Evolutionary conservation across 2,329 filamentous ascomycete genomes (phyloP), one percentile per base, ranked within the genome.

Genomic region (Aspergillus sp.): DNA sequence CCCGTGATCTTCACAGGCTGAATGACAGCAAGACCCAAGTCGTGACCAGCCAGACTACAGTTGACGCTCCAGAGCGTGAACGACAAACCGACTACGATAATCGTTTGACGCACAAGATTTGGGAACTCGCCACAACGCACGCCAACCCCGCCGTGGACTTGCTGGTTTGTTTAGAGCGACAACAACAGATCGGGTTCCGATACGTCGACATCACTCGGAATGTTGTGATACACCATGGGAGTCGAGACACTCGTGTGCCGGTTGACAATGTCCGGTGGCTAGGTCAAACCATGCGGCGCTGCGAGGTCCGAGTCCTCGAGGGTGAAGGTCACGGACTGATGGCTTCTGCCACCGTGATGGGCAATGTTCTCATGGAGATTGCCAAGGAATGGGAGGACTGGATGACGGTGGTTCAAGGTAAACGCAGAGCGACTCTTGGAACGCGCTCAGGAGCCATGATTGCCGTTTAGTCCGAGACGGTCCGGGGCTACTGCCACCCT

Each of bases 191-290:
- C 69, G 95, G 95, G 0, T 99, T 99, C 80, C 88, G 93, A 54
- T 99, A 99, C 73, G 94, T 97, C 19, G 95, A 99, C 74, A 97
- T 99, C 67, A 96, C 91, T 6, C 87, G 93, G 8, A 87, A 92
- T 0, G 91, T 98, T 0, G 90, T 97, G 25, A 97, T 99, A 66
- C 94, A 97, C 72, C 95, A 99, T 74, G 95, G 95, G 43, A 92
- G 88, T 72, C 89, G 91, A 69, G 95, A 99, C 72, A 93, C 90
- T 7, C 87, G 95, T 25, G 95, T 99, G 1, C 95, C 95, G 0
- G 90, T 97, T 15, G 95, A 97, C 60, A 99, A 99, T 71, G 92
- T 97, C 23, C 86, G 90, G 67, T 99, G 95, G 95, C 84, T 99
- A 7, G 93, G 93, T 61, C 93, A 93, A 77, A 91, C 91, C 47